Base-by-base conservation (phyloP, 108 stramenopile genomes). In the Cyclotella choctawhatcheeana region DNA sequence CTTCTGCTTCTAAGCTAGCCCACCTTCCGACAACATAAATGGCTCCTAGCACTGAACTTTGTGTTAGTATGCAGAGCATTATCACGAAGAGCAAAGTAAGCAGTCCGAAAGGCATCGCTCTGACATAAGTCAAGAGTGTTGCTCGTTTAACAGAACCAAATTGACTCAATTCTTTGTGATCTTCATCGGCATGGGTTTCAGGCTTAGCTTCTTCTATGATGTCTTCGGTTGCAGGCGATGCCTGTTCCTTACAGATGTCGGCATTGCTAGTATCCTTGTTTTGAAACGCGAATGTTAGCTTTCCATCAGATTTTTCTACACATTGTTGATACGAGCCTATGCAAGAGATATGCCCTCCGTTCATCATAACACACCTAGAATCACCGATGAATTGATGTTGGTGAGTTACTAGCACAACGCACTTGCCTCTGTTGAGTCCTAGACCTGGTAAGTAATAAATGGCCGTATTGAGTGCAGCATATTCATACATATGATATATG, bases 381-480 rank as follows among this genome's bases (percentile, higher is more conserved):
- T 88, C 82, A 21, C 58, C 77, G 71, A 88, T 87, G 69, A 88
- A 92, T 64, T 97, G 96, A 51, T 97, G 95, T 73, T 97, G 96
- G 80, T 98, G 97, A 17, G 96, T 96, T 4, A 90, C 96, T 22
- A 98, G 74, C 24, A 98, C 58, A 32, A 92, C 88, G 64, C 88
- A 84, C 79, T 89, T 88, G 0, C 84, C 77, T 67, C 78, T 54
- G 0, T 79, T 73, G 0, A 83, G 26, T 25, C 77, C 77, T 5
- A 96, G 84, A 6, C 37, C 37, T 40, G 12, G 37, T n/a, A n/a
- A n/a, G n/a, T n/a, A n/a, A n/a, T n/a, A n/a, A 40, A 40, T 40
- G 37, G 37, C 37, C 37, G 37, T n/a, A n/a, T n/a, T n/a, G n/a
- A n/a, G n/a, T n/a, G n/a, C n/a, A n/a, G n/a, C n/a, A n/a, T n/a